Percentiles rank a stretch among this genome's conserved stretches.
phyloP scores from a whole-genome alignment of 208 protist genomes.

The Phytomonas sp. region DNA sequence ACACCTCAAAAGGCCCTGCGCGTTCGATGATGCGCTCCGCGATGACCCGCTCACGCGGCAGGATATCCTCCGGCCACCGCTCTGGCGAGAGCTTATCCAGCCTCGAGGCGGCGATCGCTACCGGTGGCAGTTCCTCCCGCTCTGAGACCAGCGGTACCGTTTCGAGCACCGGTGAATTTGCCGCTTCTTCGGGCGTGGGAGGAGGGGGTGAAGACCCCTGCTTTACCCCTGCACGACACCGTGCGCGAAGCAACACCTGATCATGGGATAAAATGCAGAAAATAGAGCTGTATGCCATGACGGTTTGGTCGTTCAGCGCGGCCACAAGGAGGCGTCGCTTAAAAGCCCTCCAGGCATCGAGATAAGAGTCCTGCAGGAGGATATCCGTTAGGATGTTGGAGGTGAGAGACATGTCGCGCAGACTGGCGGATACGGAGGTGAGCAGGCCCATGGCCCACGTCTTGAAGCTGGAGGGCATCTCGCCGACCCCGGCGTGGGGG shows the following conservation, averaged over 20 bases:
- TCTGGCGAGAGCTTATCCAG: constrained; percentile 3
- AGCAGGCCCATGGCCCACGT: constrained; percentile 36
- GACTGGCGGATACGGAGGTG: background rate
- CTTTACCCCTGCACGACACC: background rate
- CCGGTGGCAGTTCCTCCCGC: constrained; percentile 7
- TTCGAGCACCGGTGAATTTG: background rate
- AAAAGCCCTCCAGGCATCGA: constrained; percentile 21
- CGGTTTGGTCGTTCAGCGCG: constrained; percentile 26
- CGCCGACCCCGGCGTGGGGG: constrained; percentile 36
- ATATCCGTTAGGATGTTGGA: constrained; percentile 16
- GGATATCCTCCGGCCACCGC: constrained; percentile 25
- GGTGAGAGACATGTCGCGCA: background rate
- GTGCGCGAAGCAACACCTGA: constrained; percentile 3
- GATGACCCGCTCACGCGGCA: constrained; percentile 24
- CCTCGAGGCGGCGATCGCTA: constrained; percentile 2
- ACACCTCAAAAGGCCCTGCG: constrained; percentile 29
- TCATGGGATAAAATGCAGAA: constrained; percentile 13
- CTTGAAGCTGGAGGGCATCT: constrained; percentile 38
- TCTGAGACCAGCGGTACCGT: constrained; percentile 3
- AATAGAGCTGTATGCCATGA: constrained; percentile 36
- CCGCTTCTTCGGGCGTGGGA: background rate
- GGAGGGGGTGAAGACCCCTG: background rate
- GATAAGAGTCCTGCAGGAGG: constrained; percentile 17
- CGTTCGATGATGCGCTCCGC: constrained; percentile 19
- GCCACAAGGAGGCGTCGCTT: constrained; percentile 24